A percentile compares a stretch with the other conserved stretches of the same genome.
phyloP scores from a whole-genome alignment of 2,329 filamentous ascomycete species.

The Lasiodiplodia sp. region DNA sequence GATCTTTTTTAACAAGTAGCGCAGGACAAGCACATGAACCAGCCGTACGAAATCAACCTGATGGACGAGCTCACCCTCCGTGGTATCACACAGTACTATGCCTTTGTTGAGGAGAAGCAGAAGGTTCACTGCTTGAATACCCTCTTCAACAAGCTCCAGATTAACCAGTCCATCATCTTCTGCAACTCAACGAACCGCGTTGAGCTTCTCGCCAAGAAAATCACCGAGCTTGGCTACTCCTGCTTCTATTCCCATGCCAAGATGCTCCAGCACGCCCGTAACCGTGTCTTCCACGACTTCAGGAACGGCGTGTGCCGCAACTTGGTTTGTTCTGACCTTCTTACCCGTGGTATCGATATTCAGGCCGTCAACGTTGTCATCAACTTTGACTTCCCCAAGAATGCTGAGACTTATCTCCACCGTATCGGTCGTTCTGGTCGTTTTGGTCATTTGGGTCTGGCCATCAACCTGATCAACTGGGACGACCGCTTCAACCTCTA shows the following conservation, averaged over 20 bases:
- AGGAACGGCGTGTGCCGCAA: constrained; percentile 97
- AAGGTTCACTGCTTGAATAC: constrained; percentile 99
- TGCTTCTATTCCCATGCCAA: constrained; percentile 99
- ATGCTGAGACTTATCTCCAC: constrained; percentile 97
- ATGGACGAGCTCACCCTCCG: constrained; percentile 99
- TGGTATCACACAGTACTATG: constrained; percentile 99
- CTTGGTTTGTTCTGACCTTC: constrained; percentile 94
- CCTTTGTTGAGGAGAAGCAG: constrained; percentile 98
- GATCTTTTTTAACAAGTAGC: not conserved
- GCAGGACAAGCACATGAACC: constrained; percentile 92
- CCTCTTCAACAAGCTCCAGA: constrained; percentile 97
- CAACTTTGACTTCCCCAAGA: constrained; percentile 99
- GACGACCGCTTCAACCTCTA: constrained; percentile 99
- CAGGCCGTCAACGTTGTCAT: constrained; percentile 99
- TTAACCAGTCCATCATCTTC: constrained; percentile 99
- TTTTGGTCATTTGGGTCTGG: constrained; percentile 94
- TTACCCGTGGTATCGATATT: constrained; percentile 99
- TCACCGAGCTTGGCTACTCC: constrained; percentile 97
- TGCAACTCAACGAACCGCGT: constrained; percentile 99
- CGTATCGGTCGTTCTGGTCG: constrained; percentile 97
- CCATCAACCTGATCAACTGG: constrained; percentile 99
- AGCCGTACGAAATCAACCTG: constrained; percentile 97
- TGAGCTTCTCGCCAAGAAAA: constrained; percentile 97
- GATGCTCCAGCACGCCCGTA: constrained; percentile 96
- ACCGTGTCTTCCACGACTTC: constrained; percentile 99